Base-by-base conservation (phyloP, 495 filamentous ascomycete species). In the Daldinia grandis region DNA sequence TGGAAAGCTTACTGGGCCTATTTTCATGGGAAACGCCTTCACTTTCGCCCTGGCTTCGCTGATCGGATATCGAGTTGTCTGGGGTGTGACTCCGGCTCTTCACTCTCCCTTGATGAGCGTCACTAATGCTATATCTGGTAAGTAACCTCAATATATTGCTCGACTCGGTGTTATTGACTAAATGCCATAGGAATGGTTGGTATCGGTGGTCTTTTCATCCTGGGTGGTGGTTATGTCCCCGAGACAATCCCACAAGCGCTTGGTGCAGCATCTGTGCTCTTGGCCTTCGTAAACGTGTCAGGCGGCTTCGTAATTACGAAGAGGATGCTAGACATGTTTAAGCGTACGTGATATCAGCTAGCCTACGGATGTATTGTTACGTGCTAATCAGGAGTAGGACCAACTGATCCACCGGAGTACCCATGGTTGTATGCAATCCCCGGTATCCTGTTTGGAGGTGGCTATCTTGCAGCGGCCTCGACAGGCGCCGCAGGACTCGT, bases 311-410 rank as follows among this genome's bases (percentile, higher is more conserved):
- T 93, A 15, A 90, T 95, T 54, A 92, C 91, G 3, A 93, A 93
- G 78, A 88, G 92, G 71, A 95, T 95, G 92, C 84, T 95, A n/a
- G 91, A 95, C 73, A 95, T 95, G 92, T 95, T 95, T 77, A 91
- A 90, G 65, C 87, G 89, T 81, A 75, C 7, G 42, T 47, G 8
- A 24, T 38, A 81, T 76, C 31, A n/a, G 1, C 17, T 27, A 21
- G 37, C 6, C 3, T 10, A 15, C 4, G 17, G 7, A 42, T 28
- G 5, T 28, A 7, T 42, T 37, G 12, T 12, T 15, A 19, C 5
- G 33, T 8, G 44, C 76, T 82, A 33, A 81, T 56, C n/a, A 10
- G 27, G 30, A 53, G 24, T 58, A 85, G 84, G 87, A 3, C 86
- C 90, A 3, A 93, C 90, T 19, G 92, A 95, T 76, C 92, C 91